phyloP scores from a whole-genome alignment of 2,329 filamentous ascomycete genomes.

The Penicillium sp. region DNA sequence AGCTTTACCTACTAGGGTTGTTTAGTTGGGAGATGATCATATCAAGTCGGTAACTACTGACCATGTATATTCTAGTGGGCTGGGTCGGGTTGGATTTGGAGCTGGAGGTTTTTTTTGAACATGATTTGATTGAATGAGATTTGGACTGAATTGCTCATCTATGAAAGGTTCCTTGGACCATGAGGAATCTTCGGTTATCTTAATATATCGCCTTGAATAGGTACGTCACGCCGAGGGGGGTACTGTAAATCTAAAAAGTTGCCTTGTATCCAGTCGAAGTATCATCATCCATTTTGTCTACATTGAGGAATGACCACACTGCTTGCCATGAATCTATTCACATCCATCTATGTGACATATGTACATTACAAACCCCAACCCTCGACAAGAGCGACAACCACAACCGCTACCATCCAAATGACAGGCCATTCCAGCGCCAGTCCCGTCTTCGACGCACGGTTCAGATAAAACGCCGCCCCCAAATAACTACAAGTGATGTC shows the following conservation, averaged over 20 bases:
- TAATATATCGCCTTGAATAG: background rate
- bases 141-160: too few species aligned
- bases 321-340: background rate
- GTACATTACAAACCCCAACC: constrained; percentile 10
- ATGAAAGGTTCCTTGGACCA: too few species aligned
- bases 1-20: background rate
- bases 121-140: too few species aligned
- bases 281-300: too few species aligned
- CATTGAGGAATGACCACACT: background rate
- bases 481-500: constrained; percentile 56
- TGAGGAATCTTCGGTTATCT: too few species aligned
- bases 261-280: too few species aligned
- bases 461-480: constrained; percentile 52
- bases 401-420: constrained; percentile 13
- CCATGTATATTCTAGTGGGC: too few species aligned
- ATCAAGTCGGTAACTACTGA: background rate
- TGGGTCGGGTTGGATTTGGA: too few species aligned
- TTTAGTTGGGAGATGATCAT: background rate
- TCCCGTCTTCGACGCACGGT: constrained; percentile 24
- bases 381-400: constrained; percentile 5
- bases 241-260: too few species aligned
- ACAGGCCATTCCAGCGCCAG: constrained; percentile 2
- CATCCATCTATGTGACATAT: background rate
- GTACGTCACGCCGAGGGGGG: too few species aligned
- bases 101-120: too few species aligned